Evolutionary conservation across 2,329 filamentous ascomycete species (phyloP).

Genomic region (Amauroascus niger): DNA sequence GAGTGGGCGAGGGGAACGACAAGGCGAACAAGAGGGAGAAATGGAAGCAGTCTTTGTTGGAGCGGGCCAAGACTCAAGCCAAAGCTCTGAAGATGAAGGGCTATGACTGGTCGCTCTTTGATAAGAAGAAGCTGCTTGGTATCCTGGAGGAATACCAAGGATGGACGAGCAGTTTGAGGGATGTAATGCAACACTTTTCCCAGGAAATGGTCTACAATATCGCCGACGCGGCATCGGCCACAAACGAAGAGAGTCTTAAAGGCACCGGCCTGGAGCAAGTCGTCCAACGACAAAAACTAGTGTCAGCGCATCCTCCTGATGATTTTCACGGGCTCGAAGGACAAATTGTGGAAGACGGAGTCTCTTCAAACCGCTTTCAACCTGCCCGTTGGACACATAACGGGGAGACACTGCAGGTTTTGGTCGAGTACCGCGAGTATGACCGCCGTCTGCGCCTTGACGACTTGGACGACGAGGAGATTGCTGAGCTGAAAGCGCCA

Average conservation of each 20-base stretch:
- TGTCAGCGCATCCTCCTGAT: conserved; percentile 17
- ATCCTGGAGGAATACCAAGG: conserved; percentile 23
- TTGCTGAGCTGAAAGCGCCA: conserved; percentile 21
- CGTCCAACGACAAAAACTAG: conserved; percentile 21
- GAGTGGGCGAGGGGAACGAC: background rate
- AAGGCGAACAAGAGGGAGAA: conserved; percentile 15
- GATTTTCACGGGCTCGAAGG: conserved; percentile 20
- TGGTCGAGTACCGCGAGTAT: conserved; percentile 25
- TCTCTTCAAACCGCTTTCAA: conserved; percentile 18
- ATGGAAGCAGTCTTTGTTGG: conserved; percentile 19
- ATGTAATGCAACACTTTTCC: conserved; percentile 26
- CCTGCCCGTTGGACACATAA: conserved; percentile 18
- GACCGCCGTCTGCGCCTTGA: conserved; percentile 18
- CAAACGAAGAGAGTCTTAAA: conserved; percentile 15
- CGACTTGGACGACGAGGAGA: conserved; percentile 22
- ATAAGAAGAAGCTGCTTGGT: conserved; percentile 23
- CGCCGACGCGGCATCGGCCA: conserved; percentile 2
- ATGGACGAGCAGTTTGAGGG: conserved; percentile 22
- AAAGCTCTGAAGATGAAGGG: conserved; percentile 22
- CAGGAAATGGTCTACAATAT: conserved; percentile 20
- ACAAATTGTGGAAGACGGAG: conserved; percentile 19
- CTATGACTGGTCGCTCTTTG: conserved; percentile 27
- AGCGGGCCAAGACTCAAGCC: conserved; percentile 21
- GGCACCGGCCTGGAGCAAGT: conserved; percentile 23
- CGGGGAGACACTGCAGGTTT: conserved; percentile 14